These are phyloP conservation scores for Fomitopsis betulina DNA, from an alignment of 1,284 basidiomycete species.

Conservation along the genomic window DNA sequence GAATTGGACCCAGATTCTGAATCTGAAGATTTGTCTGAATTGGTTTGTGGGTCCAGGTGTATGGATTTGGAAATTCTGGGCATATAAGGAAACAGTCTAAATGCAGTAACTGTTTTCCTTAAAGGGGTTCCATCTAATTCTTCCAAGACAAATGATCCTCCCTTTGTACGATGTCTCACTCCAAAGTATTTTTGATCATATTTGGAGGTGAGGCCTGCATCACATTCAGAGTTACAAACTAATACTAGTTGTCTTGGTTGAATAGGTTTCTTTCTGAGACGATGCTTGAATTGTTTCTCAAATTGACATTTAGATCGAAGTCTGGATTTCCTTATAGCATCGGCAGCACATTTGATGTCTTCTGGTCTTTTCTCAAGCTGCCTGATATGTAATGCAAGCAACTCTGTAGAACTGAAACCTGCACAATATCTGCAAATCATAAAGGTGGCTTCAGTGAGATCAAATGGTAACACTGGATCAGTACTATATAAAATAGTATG, in stretches of 20 bases:
- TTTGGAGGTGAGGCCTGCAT: not conserved
- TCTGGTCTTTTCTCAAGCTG: not conserved
- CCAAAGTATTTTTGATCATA: not conserved
- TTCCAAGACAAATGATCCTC: not conserved
- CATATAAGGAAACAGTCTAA: not conserved
- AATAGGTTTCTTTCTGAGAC: not conserved
- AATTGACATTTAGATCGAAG: not conserved
- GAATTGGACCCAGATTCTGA: too few species aligned
- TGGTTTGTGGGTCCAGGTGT: too few species aligned
- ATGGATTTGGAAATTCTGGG: not conserved
- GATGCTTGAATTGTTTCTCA: not conserved
- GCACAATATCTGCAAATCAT: not conserved
- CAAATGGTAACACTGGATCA: not conserved
- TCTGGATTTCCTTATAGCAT: too few species aligned
- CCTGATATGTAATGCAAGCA: not conserved
- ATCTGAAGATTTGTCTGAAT: too few species aligned
- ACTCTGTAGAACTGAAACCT: not conserved
- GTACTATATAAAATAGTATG: conserved; percentile 19
- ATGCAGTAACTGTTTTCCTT: not conserved
- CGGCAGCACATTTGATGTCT: not conserved
- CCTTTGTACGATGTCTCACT: not conserved
- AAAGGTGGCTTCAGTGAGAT: not conserved
- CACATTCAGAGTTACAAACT: not conserved
- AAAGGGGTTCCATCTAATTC: not conserved
- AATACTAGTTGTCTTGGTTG: not conserved